Conservation (phyloP, 2,329 filamentous ascomycete genomes). For the Capronia coronata region DNA sequence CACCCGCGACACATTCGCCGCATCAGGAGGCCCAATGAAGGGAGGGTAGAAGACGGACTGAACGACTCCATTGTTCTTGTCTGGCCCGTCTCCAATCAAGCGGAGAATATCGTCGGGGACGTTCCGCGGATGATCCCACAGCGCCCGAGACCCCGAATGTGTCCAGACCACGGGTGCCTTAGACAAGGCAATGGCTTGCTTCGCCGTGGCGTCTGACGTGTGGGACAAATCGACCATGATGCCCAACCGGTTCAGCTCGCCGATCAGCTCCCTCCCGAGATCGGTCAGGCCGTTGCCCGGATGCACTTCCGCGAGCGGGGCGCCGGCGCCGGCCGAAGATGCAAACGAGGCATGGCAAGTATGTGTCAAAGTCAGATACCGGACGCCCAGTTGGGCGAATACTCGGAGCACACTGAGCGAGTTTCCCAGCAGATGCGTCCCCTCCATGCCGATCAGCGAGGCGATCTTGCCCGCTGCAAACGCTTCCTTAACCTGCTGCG, state of each 20-base stretch:
- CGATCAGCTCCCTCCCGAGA: slow-evolving; percentile 27
- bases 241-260: slow-evolving; percentile 30
- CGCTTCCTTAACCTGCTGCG: slow-evolving; percentile 10
- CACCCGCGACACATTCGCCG: slow-evolving; percentile 39
- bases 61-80: slow-evolving; percentile 7
- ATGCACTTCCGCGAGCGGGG: slow-evolving; percentile 8
- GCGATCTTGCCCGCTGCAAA: slow-evolving; percentile 26
- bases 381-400: slow-evolving; percentile 27
- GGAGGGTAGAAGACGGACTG: not conserved
- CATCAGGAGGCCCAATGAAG: not conserved
- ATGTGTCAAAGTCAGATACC: slow-evolving; percentile 29
- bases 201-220: slow-evolving; percentile 27
- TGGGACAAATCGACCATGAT: slow-evolving; percentile 31
- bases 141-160: slow-evolving; percentile 20
- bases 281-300: slow-evolving; percentile 25
- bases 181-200: slow-evolving; percentile 23
- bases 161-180: slow-evolving; percentile 29
- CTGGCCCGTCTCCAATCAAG: no score
- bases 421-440: slow-evolving; percentile 30
- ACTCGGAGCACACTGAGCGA: slow-evolving; percentile 27
- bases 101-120: slow-evolving; percentile 9
- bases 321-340: slow-evolving; percentile 24
- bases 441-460: slow-evolving; percentile 30
- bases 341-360: slow-evolving; percentile 31
- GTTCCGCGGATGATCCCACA: not conserved